These are phyloP conservation scores for Letharia columbiana DNA, from an alignment of 495 filamentous ascomycete species.

Conservation along the genomic window DNA sequence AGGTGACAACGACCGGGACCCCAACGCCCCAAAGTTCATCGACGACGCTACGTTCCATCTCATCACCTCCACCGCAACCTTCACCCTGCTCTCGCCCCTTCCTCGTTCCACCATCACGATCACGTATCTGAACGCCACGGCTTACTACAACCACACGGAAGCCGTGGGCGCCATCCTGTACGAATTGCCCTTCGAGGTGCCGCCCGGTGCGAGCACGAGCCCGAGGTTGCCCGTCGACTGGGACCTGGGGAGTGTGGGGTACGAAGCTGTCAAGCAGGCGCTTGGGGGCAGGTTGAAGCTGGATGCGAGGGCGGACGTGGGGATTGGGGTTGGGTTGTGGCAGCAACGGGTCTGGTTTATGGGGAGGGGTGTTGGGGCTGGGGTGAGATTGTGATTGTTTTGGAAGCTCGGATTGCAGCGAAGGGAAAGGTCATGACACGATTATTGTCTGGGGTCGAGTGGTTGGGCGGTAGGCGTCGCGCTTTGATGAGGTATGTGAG, in stretches of 20 bases:
- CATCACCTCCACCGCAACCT: constrained; percentile 75
- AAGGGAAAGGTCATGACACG: neutral
- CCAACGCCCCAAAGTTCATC: constrained; percentile 56
- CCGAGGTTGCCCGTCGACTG: constrained; percentile 76
- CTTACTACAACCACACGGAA: constrained; percentile 72
- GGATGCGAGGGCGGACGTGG: constrained; percentile 66
- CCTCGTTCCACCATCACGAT: constrained; percentile 60
- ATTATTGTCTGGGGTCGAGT: neutral
- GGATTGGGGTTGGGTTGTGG: constrained; percentile 64
- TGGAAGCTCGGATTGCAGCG: neutral
- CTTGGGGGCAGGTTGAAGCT: constrained; percentile 73
- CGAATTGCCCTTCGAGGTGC: constrained; percentile 63
- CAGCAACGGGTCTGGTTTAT: constrained; percentile 57
- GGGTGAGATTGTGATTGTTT: constrained; percentile 47
- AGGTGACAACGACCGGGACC: constrained; percentile 35
- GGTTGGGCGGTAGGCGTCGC: neutral
- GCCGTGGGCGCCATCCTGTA: constrained; percentile 69
- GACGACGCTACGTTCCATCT: constrained; percentile 77
- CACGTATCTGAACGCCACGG: constrained; percentile 71
- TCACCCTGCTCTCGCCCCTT: constrained; percentile 74
- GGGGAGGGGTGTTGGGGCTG: constrained; percentile 67
- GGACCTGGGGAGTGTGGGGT: constrained; percentile 68
- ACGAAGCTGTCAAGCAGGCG: constrained; percentile 70
- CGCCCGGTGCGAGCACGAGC: constrained; percentile 59
- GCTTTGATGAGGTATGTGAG: neutral